phyloP scores from a whole-genome alignment of 2,329 filamentous ascomycete genomes.

The Knufia fluminis region DNA sequence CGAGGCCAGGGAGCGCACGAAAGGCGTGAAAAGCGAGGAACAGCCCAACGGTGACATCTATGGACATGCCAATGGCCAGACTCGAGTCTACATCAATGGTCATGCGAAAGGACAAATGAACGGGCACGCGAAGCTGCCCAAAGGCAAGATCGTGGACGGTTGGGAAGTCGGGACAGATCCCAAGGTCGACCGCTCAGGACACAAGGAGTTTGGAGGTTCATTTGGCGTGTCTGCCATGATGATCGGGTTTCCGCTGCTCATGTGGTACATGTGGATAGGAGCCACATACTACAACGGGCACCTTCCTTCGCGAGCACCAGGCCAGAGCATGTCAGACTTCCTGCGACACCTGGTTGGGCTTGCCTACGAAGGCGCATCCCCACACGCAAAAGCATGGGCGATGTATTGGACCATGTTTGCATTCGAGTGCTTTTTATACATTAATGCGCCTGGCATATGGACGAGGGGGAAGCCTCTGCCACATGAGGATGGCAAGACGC shows the following conservation, averaged over 20 bases:
- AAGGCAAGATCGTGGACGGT: conserved; percentile 30
- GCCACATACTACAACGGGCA: conserved; percentile 85
- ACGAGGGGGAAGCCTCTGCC: conserved; percentile 79
- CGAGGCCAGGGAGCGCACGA: not conserved
- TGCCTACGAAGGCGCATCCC: conserved; percentile 76
- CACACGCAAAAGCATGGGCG: conserved; percentile 69
- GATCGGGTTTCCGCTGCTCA: conserved; percentile 83
- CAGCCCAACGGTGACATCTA: not conserved
- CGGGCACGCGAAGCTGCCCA: conserved; percentile 14
- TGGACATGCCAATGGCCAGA: not conserved
- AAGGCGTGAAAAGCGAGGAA: not conserved
- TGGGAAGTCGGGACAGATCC: conserved; percentile 35
- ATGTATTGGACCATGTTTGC: conserved; percentile 95
- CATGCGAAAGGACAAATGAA: conserved; percentile 11
- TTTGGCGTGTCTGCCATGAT: conserved; percentile 75
- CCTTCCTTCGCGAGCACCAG: conserved; percentile 57
- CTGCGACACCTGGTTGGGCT: conserved; percentile 59
- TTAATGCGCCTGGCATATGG: conserved; percentile 77
- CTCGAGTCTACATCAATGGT: conserved; percentile 11
- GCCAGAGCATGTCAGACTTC: conserved; percentile 63
- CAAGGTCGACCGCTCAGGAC: conserved; percentile 40
- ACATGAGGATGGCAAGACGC: conserved; percentile 72
- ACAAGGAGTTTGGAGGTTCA: conserved; percentile 79
- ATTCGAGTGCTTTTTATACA: conserved; percentile 74
- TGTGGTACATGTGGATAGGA: conserved; percentile 99